Conservation (phyloP, 768 basidiomycete genomes). For the Tulasnella sp. region DNA sequence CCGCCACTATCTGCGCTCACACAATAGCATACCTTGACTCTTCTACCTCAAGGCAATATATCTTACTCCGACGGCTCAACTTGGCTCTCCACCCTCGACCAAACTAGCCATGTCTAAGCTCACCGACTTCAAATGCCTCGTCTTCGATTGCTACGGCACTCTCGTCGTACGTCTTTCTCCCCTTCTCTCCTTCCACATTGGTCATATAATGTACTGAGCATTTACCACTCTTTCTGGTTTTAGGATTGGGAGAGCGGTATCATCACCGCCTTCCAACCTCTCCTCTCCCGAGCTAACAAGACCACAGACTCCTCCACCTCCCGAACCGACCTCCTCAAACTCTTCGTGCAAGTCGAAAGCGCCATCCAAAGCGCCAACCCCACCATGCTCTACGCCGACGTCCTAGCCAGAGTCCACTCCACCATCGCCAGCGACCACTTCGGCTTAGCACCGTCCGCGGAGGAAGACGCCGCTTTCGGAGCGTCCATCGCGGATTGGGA, state of each 20-base stretch:
- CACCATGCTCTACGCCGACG: constrained; percentile 13
- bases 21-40: too few species aligned
- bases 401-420: constrained; percentile 4
- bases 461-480: constrained; percentile 11
- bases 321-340: background rate
- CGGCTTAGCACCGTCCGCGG: background rate
- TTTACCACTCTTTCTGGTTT: background rate
- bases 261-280: constrained; percentile 45
- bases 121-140: constrained; percentile 37
- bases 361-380: constrained; percentile 10
- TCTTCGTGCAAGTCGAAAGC: constrained; percentile 8
- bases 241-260: constrained; percentile 72
- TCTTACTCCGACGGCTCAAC: too few species aligned
- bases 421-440: background rate
- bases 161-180: constrained; percentile 40
- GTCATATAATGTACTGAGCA: background rate
- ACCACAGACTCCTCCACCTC: constrained; percentile 28
- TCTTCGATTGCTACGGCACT: constrained; percentile 75
- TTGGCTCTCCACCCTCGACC: background rate
- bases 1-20: too few species aligned
- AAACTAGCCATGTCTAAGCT: constrained; percentile 3
- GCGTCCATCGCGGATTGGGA: constrained; percentile 13
- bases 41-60: too few species aligned
- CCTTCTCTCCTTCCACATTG: background rate
- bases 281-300: constrained; percentile 34